Conservation (phyloP, 148 eudicot genomes). For the Rhododendron mucronatum region DNA sequence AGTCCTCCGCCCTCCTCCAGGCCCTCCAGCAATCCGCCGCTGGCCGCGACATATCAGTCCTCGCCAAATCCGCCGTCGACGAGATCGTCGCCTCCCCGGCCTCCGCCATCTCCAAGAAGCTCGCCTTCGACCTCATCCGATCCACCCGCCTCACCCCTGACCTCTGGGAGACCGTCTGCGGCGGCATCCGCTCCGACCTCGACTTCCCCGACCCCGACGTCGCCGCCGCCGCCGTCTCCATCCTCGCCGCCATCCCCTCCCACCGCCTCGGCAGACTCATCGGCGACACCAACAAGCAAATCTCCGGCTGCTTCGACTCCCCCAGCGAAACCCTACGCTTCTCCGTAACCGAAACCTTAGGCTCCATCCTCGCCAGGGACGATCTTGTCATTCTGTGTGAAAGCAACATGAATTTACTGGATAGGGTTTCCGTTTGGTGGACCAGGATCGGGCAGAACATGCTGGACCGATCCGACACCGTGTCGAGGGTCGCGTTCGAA, state of each 20-base stretch:
- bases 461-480: constrained; percentile 69
- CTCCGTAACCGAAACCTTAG: constrained; percentile 82
- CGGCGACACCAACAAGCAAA: constrained; percentile 44
- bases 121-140: constrained; percentile 87
- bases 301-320: constrained; percentile 68
- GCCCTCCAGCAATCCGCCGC: constrained; percentile 98
- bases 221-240: constrained; percentile 77
- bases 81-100: constrained; percentile 91
- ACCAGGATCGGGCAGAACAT: constrained; percentile 63
- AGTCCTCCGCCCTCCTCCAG: constrained; percentile 84
- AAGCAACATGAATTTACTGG: constrained; percentile 64
- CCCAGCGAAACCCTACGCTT: constrained; percentile 51
- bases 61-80: constrained; percentile 90
- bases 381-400: constrained; percentile 83
- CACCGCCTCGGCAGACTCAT: constrained; percentile 61
- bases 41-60: constrained; percentile 82
- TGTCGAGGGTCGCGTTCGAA: constrained; percentile 78
- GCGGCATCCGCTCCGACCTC: constrained; percentile 65
- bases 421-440: constrained; percentile 87
- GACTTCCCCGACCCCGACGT: constrained; percentile 96
- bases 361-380: constrained; percentile 79
- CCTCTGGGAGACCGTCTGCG: constrained; percentile 71
- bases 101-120: constrained; percentile 89
- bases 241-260: constrained; percentile 83
- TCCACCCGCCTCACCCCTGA: constrained; percentile 83